phyloP scores from a whole-genome alignment of 2,329 filamentous ascomycete species.

The Fusarium sp. region DNA sequence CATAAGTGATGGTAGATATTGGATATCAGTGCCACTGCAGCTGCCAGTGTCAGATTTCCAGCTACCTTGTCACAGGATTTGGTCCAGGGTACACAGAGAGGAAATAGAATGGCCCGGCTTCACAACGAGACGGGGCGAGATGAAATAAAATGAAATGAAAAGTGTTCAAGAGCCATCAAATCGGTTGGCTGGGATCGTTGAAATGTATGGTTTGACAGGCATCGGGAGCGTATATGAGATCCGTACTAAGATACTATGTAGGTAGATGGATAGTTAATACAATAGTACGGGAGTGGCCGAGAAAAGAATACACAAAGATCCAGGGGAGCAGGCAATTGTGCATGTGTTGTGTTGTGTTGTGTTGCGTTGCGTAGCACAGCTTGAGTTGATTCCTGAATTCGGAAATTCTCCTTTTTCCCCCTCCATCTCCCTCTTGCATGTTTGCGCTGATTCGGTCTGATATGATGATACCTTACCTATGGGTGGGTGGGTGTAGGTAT shows the following conservation, averaged over 20 bases:
- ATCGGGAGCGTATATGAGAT: constrained; percentile 33
- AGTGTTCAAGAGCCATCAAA: constrained; percentile 17
- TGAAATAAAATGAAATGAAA: constrained; percentile 4
- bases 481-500: neutral
- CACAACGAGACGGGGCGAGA: neutral
- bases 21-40: neutral
- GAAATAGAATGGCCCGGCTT: neutral
- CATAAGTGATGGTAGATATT: neutral
- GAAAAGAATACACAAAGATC: constrained; percentile 39
- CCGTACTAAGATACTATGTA: neutral
- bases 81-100: constrained; percentile 20
- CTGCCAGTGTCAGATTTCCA: constrained; percentile 24
- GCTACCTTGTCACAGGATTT: neutral
- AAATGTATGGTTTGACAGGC: constrained; percentile 8
- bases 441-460: constrained; percentile 9
- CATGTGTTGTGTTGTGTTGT: constrained; percentile 3
- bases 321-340: constrained; percentile 15
- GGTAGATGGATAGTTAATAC: constrained; percentile 13
- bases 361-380: constrained; percentile 37
- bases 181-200: constrained; percentile 1
- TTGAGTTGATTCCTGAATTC: constrained; percentile 36
- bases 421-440: constrained; percentile 1
- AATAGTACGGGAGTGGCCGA: constrained; percentile 43
- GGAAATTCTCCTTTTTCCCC: constrained; percentile 25
- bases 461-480: neutral